Evolutionary conservation across 192 early-diverging fungal species (phyloP), one percentile per base, ranked within the genome.

Genomic region (Gamsiella multidivaricata): DNA sequence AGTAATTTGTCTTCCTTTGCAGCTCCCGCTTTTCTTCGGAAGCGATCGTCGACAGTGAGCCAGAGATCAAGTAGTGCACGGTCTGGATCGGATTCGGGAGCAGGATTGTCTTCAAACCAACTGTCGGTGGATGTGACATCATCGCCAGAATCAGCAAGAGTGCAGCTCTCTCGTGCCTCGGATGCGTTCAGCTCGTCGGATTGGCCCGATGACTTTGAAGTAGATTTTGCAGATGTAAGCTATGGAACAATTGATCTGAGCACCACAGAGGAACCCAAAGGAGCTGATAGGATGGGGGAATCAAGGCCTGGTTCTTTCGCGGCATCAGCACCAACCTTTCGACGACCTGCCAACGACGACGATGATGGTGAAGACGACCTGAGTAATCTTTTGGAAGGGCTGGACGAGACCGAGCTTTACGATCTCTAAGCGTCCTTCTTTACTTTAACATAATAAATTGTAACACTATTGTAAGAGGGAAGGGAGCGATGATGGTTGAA

Each of bases 351-450:
- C 34, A 28, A 22, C n/a, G 31, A 55, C 14, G 60, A 42, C 37
- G 52, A 33, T 22, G 63, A 53, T 28, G 36, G 54, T 34, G 73
- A 78, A 23, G 65, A 68, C n/a, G 73, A 67, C 43, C 47, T 78
- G 22, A 60, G 69, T 9, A 47, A 61, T 20, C n/a, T 78, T 15
- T 45, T 78, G 28, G 74, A 63, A 45, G 74, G 74, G 17, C 28
- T 78, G 10, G 74, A 78, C 36, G 74, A 69, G 18, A 18, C 31
- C 9, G 65, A 78, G 7, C 61, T 68, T 14, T 64, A 42, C 12
- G 56, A 75, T n/a, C 23, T 68, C 1, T 67, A 33, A 53, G 15
- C 26, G 22, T 25, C 28, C n/a, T n/a, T n/a, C n/a, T n/a, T n/a
- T n/a, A n/a, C n/a, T n/a, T n/a, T n/a, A n/a, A 43, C 7, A 33